Evolutionary conservation across 768 basidiomycete genomes (phyloP).

Genomic region (Boletus sp.): DNA sequence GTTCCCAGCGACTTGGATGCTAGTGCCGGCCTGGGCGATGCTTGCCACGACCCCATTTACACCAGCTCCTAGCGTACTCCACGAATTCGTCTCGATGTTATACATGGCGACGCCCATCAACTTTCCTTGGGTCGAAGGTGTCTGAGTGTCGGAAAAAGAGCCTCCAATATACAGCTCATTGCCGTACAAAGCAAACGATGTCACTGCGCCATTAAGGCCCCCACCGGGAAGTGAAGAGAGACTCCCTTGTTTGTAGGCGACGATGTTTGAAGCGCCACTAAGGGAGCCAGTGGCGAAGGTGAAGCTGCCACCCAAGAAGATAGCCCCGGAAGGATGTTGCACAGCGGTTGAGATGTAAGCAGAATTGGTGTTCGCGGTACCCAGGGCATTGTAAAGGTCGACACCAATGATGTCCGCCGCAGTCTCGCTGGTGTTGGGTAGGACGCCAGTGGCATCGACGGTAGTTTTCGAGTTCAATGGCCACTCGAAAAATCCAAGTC

Average conservation of each 20-base stretch:
- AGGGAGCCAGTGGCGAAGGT: conserved; percentile 54
- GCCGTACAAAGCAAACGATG: conserved; percentile 59
- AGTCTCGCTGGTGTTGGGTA: conserved; percentile 73
- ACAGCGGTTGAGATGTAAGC: conserved; percentile 52
- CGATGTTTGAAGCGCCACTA: conserved; percentile 65
- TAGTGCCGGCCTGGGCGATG: conserved; percentile 48
- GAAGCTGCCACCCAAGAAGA: conserved; percentile 82
- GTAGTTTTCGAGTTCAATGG: conserved; percentile 45
- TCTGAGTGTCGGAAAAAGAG: conserved; percentile 68
- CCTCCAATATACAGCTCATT: conserved; percentile 85
- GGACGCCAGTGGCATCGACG: conserved; percentile 56
- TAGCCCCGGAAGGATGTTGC: conserved; percentile 61
- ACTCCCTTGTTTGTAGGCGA: conserved; percentile 60
- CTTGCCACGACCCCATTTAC: conserved; percentile 73
- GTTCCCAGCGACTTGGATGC: conserved; percentile 70
- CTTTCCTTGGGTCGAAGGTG: conserved; percentile 49
- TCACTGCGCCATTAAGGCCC: conserved; percentile 81
- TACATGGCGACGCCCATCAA: conserved; percentile 69
- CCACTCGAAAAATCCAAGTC: conserved; percentile 93
- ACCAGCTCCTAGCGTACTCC: conserved; percentile 70
- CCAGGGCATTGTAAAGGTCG: conserved; percentile 60
- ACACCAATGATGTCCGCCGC: conserved; percentile 61
- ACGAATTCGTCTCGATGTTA: conserved; percentile 59
- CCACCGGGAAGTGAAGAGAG: conserved; percentile 53
- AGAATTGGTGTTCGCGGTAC: conserved; percentile 38